phyloP scores from a whole-genome alignment of 1,284 basidiomycete species.

The Lentinus polychrous region DNA sequence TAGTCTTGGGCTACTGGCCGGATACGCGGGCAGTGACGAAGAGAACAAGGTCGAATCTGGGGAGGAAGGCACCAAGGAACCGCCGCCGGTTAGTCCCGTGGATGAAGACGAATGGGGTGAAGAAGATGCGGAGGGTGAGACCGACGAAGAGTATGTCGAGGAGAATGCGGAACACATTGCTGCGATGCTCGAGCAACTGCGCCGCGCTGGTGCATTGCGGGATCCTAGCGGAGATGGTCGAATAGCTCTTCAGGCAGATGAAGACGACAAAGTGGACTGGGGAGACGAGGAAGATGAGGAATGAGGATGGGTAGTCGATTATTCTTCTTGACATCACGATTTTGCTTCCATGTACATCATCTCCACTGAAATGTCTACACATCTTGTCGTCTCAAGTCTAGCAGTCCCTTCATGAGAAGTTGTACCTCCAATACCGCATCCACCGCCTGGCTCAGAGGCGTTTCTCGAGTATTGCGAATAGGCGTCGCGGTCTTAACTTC shows the following conservation, averaged over 20 bases:
- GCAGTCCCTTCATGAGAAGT: constrained; percentile 68
- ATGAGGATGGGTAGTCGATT: too few species aligned
- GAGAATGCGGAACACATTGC: constrained; percentile 11
- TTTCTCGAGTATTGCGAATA: constrained; percentile 65
- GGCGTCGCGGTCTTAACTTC: constrained; percentile 76
- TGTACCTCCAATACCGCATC: constrained; percentile 74
- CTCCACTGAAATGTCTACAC: constrained; percentile 23
- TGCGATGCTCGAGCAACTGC: constrained; percentile 43
- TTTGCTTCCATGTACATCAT: neutral
- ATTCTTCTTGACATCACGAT: neutral
- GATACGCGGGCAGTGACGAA: constrained; percentile 49
- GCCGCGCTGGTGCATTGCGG: constrained; percentile 31
- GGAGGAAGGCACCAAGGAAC: neutral
- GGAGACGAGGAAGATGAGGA: constrained; percentile 46
- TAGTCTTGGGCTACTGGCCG: constrained; percentile 41
- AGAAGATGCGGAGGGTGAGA: constrained; percentile 26
- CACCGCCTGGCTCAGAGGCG: constrained; percentile 51
- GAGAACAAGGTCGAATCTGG: constrained; percentile 14
- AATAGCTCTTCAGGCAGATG: constrained; percentile 24
- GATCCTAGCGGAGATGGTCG: constrained; percentile 20
- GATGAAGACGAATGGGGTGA: constrained; percentile 18
- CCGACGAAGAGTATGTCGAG: constrained; percentile 30
- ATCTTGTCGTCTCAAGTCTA: constrained; percentile 65
- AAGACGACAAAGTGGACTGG: constrained; percentile 57
- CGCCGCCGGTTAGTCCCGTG: neutral